phyloP scores from a whole-genome alignment of 163 green algal species.

The Scenedesmus sp. region DNA sequence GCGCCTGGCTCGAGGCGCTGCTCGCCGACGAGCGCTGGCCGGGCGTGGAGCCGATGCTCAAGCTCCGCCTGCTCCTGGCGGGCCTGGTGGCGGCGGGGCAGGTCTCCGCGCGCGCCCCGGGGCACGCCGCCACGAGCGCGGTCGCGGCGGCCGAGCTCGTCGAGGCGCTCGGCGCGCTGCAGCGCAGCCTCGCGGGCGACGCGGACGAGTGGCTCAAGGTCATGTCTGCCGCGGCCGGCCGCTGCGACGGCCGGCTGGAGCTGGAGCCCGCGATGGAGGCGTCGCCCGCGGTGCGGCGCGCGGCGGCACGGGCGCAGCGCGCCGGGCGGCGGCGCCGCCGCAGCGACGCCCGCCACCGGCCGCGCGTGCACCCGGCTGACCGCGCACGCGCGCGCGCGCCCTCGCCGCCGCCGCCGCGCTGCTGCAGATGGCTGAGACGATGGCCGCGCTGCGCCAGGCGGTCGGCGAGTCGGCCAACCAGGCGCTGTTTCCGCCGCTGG shows the following conservation, averaged over 20 bases:
- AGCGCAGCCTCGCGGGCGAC: not conserved
- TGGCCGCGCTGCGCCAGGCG: not conserved
- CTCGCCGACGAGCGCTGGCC: not conserved
- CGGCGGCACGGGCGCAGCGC: not conserved
- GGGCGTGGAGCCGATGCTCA: constrained; percentile 12
- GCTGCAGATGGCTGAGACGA: constrained; percentile 21
- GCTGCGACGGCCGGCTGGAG: constrained; percentile 26
- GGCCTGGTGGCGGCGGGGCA: constrained; percentile 24
- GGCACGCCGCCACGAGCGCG: not conserved
- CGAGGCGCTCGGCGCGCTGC: not conserved
- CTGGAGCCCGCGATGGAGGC: constrained; percentile 23
- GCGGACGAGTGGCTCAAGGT: constrained; percentile 43
- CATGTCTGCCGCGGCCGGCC: constrained; percentile 26
- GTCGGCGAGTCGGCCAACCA: constrained; percentile 11
- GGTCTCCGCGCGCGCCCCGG: not conserved
- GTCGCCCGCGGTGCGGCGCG: constrained; percentile 14
- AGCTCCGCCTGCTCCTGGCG: constrained; percentile 54
- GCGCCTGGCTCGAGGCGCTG: constrained; percentile 11
- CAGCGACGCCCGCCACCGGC: too few relatives aligned
- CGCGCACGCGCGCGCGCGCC: too few relatives aligned
- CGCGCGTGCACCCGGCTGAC: too few relatives aligned
- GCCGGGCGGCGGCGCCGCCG: not conserved
- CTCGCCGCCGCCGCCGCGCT: too few relatives aligned
- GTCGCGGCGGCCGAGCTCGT: constrained; percentile 6
- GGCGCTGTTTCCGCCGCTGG: constrained; percentile 14